Conservation (phyloP, 73 alveolate species). For the Durusdinium trenchii region DNA sequence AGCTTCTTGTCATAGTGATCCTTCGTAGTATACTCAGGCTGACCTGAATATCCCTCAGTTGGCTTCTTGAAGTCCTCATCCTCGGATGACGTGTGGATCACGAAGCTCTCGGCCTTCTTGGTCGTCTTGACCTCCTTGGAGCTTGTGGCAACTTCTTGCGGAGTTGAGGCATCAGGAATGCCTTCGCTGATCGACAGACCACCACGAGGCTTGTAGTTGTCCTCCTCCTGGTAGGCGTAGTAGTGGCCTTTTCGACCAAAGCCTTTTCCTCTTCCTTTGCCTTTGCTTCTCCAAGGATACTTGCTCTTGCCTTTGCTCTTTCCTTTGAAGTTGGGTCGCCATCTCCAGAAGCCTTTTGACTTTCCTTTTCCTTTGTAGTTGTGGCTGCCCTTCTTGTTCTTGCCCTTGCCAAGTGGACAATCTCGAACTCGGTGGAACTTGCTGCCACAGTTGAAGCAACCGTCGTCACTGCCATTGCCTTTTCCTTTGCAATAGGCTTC, state of each 20-base stretch:
- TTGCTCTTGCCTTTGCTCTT: background rate
- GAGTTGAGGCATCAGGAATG: background rate
- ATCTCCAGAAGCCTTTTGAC: background rate
- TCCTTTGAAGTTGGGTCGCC: background rate
- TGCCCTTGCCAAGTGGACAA: background rate
- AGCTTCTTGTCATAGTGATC: background rate
- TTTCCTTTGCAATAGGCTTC: too few relatives aligned
- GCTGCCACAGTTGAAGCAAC: slow-evolving; percentile 4
- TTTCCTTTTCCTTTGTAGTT: background rate
- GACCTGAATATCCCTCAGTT: background rate
- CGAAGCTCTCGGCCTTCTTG: background rate
- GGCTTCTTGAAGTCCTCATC: background rate
- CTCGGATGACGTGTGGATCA: background rate
- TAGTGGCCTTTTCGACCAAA: background rate
- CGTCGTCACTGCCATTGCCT: too few relatives aligned
- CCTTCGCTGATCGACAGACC: background rate
- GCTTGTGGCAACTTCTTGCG: too few relatives aligned
- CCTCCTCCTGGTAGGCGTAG: too few relatives aligned
- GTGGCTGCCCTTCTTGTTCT: background rate
- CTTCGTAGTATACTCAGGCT: background rate
- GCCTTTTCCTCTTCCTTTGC: background rate
- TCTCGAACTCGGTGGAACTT: background rate
- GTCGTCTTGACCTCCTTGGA: background rate
- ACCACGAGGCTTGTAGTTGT: background rate
- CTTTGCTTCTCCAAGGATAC: too few relatives aligned